A percentile compares a stretch with the other conserved stretches of the same genome.
Conservation (phyloP, 148 eudicot species). For the Vaccinium corymbosum region DNA sequence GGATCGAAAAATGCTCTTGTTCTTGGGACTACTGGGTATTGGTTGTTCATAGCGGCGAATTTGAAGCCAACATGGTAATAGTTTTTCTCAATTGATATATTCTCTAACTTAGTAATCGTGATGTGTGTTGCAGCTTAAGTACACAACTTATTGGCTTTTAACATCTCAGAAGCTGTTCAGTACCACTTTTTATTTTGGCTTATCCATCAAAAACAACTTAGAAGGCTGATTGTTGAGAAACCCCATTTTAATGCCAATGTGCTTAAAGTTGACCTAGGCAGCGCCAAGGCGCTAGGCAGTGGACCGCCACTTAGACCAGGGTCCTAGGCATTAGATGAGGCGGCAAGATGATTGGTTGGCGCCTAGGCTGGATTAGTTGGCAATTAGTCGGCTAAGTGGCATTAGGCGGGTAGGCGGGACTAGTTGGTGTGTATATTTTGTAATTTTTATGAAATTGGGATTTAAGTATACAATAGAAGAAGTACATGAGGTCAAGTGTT, state of each 20-base stretch:
- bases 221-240: not conserved
- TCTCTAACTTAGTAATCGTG: not conserved
- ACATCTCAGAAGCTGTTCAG: not conserved
- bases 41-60: slow-evolving; percentile 93
- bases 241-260: not conserved
- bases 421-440: no score
- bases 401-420: no score
- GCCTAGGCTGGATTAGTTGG: no score
- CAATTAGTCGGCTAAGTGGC: no score
- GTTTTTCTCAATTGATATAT: not conserved
- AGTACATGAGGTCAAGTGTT: no score
- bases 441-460: no score
- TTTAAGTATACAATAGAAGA: no score
- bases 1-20: slow-evolving; percentile 73
- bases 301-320: no score
- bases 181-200: not conserved
- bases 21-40: slow-evolving; percentile 90
- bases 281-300: no score
- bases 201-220: not conserved
- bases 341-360: no score
- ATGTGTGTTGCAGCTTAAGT: not conserved
- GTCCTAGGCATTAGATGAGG: no score
- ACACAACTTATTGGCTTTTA: not conserved
- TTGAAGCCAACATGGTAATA: slow-evolving; percentile 80
- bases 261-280: no score